Percentiles rank a stretch among this genome's conserved stretches.
These are phyloP conservation scores for Lagenidium sp. DNA, from an alignment of 352 stramenopile genomes.

Conservation along the genomic window DNA sequence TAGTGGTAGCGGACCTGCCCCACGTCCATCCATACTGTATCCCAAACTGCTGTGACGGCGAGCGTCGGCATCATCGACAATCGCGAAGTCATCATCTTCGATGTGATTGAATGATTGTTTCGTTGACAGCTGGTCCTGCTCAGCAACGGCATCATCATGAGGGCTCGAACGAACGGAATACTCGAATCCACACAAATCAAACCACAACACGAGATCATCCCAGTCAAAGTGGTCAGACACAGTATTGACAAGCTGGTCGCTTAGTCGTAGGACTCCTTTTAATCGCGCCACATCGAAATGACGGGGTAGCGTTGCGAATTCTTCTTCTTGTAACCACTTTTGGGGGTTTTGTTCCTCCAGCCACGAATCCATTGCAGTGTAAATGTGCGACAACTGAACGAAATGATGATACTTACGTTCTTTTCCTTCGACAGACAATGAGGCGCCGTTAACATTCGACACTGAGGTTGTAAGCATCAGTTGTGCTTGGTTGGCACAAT, in stretches of 20 bases:
- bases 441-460: conserved; percentile 6
- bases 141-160: conserved; percentile 29
- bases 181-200: conserved; percentile 56
- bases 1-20: conserved; percentile 34
- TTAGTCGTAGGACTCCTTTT: conserved; percentile 59
- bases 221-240: conserved; percentile 24
- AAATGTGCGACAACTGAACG: conserved; percentile 24
- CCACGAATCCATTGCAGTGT: conserved; percentile 81
- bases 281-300: conserved; percentile 70
- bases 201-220: conserved; percentile 51
- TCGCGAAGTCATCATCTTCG: conserved; percentile 67
- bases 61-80: conserved; percentile 69
- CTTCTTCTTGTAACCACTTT: conserved; percentile 63
- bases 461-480: conserved; percentile 11
- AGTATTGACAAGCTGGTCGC: conserved; percentile 38
- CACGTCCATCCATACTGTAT: conserved; percentile 28
- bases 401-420: conserved; percentile 20
- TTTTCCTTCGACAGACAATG: conserved; percentile 16
- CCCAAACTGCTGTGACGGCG: conserved; percentile 58
- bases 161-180: too few species aligned
- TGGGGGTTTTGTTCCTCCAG: conserved; percentile 77
- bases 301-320: conserved; percentile 52
- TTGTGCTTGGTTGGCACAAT: conserved; percentile 22
- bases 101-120: conserved; percentile 4
- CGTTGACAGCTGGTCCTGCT: conserved; percentile 2